phyloP scores from a whole-genome alignment of 2,329 filamentous ascomycete species.

The Orbilia quercus region DNA sequence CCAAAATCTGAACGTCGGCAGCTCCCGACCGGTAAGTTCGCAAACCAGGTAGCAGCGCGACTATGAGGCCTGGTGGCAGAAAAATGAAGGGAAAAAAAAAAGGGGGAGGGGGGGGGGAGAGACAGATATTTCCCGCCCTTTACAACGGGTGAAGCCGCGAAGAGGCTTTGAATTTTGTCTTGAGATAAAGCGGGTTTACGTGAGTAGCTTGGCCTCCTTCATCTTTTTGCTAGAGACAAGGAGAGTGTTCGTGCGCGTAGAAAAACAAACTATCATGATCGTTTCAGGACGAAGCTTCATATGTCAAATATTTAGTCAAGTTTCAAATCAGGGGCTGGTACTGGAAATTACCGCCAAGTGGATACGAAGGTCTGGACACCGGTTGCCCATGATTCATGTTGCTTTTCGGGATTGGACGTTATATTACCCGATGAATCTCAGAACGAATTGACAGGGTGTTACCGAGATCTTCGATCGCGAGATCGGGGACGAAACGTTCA shows the following conservation, averaged over 20 bases:
- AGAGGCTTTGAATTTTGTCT: no score
- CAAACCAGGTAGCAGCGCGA: slow-evolving; percentile 34
- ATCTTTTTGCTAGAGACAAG: no score
- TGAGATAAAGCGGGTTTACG: no score
- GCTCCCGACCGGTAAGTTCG: slow-evolving; percentile 43
- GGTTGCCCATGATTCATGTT: slow-evolving; percentile 10
- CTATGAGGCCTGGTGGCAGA: neutral
- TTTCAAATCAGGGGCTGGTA: slow-evolving; percentile 14
- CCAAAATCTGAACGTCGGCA: slow-evolving; percentile 19
- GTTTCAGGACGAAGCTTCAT: slow-evolving; percentile 9
- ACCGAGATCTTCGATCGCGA: slow-evolving; percentile 53
- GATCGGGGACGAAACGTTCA: slow-evolving; percentile 54
- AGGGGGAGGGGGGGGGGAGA: no score
- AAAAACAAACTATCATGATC: neutral
- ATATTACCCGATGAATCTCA: slow-evolving; percentile 48
- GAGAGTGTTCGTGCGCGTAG: no score
- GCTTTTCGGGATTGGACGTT: slow-evolving; percentile 21
- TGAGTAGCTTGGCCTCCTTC: no score
- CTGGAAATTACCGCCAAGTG: neutral
- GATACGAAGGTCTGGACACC: neutral
- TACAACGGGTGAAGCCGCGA: slow-evolving; percentile 5
- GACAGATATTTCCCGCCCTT: neutral
- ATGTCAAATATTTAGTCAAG: neutral
- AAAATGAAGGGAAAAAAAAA: neutral
- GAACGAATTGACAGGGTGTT: slow-evolving; percentile 45